phyloP scores from a whole-genome alignment of 2,329 filamentous ascomycete genomes.

The Colletotrichum chrysophilum region DNA sequence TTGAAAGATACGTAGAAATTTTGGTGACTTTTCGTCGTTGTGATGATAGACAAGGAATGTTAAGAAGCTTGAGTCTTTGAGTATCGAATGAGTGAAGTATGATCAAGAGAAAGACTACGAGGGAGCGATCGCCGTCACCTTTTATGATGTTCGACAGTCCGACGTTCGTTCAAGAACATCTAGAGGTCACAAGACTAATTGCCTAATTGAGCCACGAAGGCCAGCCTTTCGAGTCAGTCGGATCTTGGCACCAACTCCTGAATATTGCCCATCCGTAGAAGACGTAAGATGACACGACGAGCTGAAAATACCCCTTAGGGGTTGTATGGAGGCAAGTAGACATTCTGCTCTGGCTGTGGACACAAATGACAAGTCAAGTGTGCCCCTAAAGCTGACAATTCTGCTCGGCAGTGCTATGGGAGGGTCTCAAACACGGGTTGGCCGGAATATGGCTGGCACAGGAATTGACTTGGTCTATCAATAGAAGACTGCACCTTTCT shows the following conservation, averaged over 20 bases:
- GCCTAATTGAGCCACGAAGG: background rate
- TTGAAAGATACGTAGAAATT: accelerated
- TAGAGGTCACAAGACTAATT: background rate
- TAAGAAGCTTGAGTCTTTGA: background rate
- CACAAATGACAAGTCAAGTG: background rate
- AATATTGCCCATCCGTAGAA: background rate
- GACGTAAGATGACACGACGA: background rate
- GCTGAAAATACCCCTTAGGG: background rate
- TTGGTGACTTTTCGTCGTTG: background rate
- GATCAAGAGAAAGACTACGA: background rate
- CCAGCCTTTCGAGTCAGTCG: background rate
- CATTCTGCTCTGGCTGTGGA: background rate
- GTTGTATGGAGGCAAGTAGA: background rate
- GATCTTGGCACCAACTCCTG: background rate
- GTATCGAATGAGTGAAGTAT: background rate
- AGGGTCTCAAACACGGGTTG: background rate
- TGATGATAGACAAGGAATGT: background rate
- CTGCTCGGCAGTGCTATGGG: background rate
- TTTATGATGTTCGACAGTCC: background rate
- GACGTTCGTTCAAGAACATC: background rate
- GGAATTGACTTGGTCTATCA: background rate
- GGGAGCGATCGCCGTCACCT: background rate
- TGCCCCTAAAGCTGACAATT: background rate
- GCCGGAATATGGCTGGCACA: background rate
- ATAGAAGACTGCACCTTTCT: background rate